Evolutionary conservation across 257 asterid species (phyloP).

Genomic region (Rubia yunnanensis): DNA sequence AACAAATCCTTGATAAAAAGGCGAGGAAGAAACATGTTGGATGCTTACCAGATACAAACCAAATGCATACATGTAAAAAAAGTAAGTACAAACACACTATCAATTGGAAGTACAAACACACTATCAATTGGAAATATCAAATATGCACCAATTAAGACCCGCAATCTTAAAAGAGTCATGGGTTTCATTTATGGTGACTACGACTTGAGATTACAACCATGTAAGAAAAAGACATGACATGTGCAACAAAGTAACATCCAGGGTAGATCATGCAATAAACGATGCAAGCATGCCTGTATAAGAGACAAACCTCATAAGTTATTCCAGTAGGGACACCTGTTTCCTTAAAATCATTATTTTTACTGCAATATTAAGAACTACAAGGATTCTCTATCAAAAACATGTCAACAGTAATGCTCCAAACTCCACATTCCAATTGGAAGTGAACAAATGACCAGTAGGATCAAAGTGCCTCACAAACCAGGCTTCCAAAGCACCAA

Average conservation of each 20-base stretch:
- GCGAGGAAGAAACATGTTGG: no score
- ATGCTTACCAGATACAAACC: no score
- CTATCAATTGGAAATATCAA: no score
- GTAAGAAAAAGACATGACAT: background rate
- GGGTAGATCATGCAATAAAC: background rate
- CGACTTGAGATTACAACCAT: background rate
- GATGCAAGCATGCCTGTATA: background rate
- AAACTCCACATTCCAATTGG: background rate
- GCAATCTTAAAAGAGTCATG: background rate
- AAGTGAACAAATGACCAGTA: conserved; percentile 9
- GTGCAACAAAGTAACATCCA: background rate
- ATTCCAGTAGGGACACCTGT: conserved; percentile 70
- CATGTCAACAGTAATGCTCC: background rate
- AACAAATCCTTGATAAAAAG: no score
- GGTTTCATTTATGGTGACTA: background rate
- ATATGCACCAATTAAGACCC: background rate
- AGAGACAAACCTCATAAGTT: conserved; percentile 65
- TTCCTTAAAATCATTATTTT: conserved; percentile 68
- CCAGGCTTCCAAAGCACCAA: conserved; percentile 71
- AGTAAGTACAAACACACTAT: no score
- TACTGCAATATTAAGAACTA: conserved; percentile 30
- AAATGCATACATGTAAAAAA: no score
- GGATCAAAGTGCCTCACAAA: conserved; percentile 22
- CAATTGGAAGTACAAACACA: conserved; percentile 1
- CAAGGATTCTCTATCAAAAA: background rate